These are phyloP conservation scores for Forsythia viridissima DNA, from an alignment of 257 asterid genomes.

Conservation along the genomic window DNA sequence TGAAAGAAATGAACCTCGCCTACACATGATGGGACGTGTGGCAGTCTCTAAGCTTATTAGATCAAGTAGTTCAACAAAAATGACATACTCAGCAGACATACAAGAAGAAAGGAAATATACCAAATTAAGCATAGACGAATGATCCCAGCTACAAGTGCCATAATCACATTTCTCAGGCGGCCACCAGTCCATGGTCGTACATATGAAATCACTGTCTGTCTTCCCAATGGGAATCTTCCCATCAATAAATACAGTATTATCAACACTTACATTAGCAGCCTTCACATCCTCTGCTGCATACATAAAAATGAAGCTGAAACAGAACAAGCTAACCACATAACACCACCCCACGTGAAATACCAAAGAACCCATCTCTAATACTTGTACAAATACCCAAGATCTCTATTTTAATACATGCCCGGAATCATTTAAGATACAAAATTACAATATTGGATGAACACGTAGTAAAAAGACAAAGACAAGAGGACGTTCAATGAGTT, in stretches of 20 bases:
- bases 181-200: slow-evolving; percentile 73
- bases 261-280: neutral
- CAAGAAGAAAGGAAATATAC: neutral
- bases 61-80: neutral
- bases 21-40: neutral
- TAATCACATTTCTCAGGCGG: slow-evolving; percentile 62
- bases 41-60: neutral
- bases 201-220: slow-evolving; percentile 50
- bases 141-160: slow-evolving; percentile 65
- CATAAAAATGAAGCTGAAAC: slow-evolving; percentile 18
- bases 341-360: neutral
- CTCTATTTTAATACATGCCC: neutral
- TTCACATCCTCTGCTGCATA: slow-evolving; percentile 26
- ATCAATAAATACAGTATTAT: slow-evolving; percentile 41
- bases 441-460: neutral
- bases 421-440: neutral
- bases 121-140: slow-evolving; percentile 32
- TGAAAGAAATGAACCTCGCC: neutral
- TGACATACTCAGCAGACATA: neutral
- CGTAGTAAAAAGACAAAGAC: neutral
- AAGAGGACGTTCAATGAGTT: neutral
- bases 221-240: slow-evolving; percentile 42
- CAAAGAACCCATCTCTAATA: slow-evolving; percentile 23
- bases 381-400: neutral
- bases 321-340: slow-evolving; percentile 19